Base-by-base conservation (phyloP, 371 early-diverging fungal species). In the Syncephalastrum contaminatum region DNA sequence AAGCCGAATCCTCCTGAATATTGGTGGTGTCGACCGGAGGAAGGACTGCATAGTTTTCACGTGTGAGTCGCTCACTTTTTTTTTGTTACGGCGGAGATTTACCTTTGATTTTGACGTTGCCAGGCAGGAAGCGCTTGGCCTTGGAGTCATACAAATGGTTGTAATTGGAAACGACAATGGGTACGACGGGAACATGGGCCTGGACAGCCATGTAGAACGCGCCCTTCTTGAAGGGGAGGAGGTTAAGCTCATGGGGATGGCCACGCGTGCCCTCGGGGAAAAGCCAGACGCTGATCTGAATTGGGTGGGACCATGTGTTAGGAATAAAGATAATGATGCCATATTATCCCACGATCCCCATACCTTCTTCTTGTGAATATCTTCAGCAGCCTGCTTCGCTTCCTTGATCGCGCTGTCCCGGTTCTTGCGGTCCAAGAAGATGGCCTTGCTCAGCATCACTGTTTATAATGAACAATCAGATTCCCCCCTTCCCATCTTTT, bases 211-310 rank as follows among this genome's bases (percentile, higher is more conserved):
- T 83, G 62, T 94, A 86, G 69, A 97, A 97, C 6, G 90, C 90
- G 12, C 93, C 93, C 69, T 92, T 92, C 68, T 97, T 97, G 78
- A 97, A 97, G 0, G 94, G 94, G 48, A 96, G 72, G 58, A 97
- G 60, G 50, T 77, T 74, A 19, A 91, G 81, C 51, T 83, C 84
- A 22, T 78, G 69, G 39, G 85, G 82, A 63, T 84, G 87, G 6
- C 91, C 88, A 30, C 97, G 89, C 8, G 97, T 97, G 48, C 97
- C 98, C 74, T 97, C 98, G 25, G 97, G 95, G 78, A 88, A 96
- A 51, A 96, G 80, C 82, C 87, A 93, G 36, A 96, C 88, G 42
- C 88, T 86, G 36, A 81, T 77, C 83, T 91, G 66, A 13, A 30
- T 30, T 36, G 53, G 22, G 24, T 43, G 7, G 22, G 12, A 43